A percentile compares a stretch with the other conserved stretches of the same genome.
phyloP scores from a whole-genome alignment of 139 green algal genomes.

The Diplosphaera chodatii region DNA sequence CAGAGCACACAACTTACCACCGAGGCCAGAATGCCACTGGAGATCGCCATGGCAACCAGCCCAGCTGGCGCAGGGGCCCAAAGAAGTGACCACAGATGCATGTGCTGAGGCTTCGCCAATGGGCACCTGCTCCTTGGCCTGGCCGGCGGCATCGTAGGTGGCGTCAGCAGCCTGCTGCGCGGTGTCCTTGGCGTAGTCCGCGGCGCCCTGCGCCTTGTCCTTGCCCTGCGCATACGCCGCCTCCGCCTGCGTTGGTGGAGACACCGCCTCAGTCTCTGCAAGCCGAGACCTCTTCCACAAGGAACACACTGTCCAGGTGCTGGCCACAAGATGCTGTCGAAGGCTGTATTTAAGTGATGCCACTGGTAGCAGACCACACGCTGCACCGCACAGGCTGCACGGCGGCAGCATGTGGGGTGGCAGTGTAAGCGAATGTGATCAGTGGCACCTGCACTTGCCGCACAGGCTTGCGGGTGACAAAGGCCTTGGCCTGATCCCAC shows the following conservation, averaged over 20 bases:
- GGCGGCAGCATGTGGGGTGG: not conserved
- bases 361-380: not conserved
- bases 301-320: too few relatives aligned
- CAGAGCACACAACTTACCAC: not conserved
- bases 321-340: too few relatives aligned
- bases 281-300: too few relatives aligned
- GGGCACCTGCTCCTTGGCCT: not conserved
- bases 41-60: too few relatives aligned
- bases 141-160: not conserved
- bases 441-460: not conserved
- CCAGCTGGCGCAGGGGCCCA: too few relatives aligned
- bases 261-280: too few relatives aligned
- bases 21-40: not conserved
- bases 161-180: not conserved
- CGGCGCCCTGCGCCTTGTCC: not conserved
- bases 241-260: not conserved
- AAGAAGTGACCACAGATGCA: too few relatives aligned
- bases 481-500: not conserved
- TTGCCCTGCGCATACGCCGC: not conserved
- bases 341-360: too few relatives aligned
- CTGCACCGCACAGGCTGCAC: not conserved
- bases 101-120: too few relatives aligned
- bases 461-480: not conserved
- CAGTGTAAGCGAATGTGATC: too few relatives aligned
- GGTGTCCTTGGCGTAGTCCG: not conserved